phyloP scores from a whole-genome alignment of 2,329 filamentous ascomycete species.

The Pyrenochaeta sp. region DNA sequence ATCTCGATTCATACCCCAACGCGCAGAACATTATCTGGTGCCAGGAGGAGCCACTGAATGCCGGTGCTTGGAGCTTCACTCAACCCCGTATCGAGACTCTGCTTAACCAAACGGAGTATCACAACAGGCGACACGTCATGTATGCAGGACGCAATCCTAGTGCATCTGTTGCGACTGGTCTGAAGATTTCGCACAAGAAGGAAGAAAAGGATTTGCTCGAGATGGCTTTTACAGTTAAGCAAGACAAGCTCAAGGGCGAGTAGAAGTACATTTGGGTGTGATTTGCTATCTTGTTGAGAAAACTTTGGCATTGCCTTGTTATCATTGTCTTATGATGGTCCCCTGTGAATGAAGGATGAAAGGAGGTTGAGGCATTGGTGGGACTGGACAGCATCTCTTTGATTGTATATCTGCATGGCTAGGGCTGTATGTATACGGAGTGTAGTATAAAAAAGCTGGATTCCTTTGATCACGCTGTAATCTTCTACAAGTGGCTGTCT shows the following conservation, averaged over 20 bases:
- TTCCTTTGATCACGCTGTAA: constrained; percentile 14
- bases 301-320: constrained; percentile 3
- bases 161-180: constrained; percentile 90
- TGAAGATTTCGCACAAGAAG: constrained; percentile 87
- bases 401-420: constrained; percentile 38
- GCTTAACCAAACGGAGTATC: constrained; percentile 89
- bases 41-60: constrained; percentile 97
- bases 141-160: constrained; percentile 95
- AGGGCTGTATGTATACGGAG: constrained; percentile 40
- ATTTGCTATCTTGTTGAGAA: constrained; percentile 3
- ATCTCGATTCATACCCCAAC: constrained; percentile 96
- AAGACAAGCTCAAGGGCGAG: constrained; percentile 73
- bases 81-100: constrained; percentile 97
- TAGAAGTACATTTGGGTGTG: constrained; percentile 43
- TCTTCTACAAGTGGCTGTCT: background rate
- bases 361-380: background rate
- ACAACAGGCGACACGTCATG: constrained; percentile 94
- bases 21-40: constrained; percentile 97
- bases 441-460: constrained; percentile 38
- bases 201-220: constrained; percentile 87
- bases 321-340: constrained; percentile 18
- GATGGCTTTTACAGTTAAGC: constrained; percentile 69
- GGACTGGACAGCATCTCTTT: constrained; percentile 12
- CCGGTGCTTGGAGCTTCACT: constrained; percentile 95
- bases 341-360: background rate